Conservation (phyloP, 2,329 filamentous ascomycete genomes). For the Cytospora piceicola region DNA sequence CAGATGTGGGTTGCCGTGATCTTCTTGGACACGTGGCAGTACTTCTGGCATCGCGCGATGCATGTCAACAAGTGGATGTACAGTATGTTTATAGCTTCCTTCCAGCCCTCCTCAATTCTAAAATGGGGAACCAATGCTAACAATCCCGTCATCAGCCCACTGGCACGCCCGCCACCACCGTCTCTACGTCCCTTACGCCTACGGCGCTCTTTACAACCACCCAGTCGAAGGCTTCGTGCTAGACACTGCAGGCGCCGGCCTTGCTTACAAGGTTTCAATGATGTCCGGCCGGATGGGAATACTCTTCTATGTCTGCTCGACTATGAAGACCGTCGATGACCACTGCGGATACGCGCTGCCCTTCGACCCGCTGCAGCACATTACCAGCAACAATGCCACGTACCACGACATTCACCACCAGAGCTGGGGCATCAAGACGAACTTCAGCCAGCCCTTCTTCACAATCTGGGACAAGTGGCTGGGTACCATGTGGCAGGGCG, state of each 20-base stretch:
- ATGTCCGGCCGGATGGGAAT: constrained; percentile 89
- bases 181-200: constrained; percentile 96
- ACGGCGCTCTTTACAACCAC: constrained; percentile 96
- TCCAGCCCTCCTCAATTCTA: neutral
- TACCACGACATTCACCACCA: constrained; percentile 99
- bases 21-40: constrained; percentile 95
- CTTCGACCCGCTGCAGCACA: constrained; percentile 88
- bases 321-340: constrained; percentile 96
- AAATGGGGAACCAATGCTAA: constrained; percentile 31
- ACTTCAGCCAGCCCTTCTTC: constrained; percentile 90
- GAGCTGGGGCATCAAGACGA: constrained; percentile 98
- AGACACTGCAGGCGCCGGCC: constrained; percentile 83
- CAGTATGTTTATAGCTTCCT: constrained; percentile 60
- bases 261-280: constrained; percentile 79
- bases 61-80: constrained; percentile 98
- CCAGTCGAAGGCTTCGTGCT: constrained; percentile 91
- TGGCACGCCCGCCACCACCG: constrained; percentile 97
- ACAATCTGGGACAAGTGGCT: constrained; percentile 90
- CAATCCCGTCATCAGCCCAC: constrained; percentile 57
- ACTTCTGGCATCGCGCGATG: constrained; percentile 95
- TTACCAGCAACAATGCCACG: constrained; percentile 92
- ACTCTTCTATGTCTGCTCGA: constrained; percentile 85
- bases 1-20: constrained; percentile 77
- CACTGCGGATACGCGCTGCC: constrained; percentile 97
- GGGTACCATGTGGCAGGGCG: constrained; percentile 81